Conservation (phyloP, 495 filamentous ascomycete genomes). For the Talaromyces borbonicus region DNA sequence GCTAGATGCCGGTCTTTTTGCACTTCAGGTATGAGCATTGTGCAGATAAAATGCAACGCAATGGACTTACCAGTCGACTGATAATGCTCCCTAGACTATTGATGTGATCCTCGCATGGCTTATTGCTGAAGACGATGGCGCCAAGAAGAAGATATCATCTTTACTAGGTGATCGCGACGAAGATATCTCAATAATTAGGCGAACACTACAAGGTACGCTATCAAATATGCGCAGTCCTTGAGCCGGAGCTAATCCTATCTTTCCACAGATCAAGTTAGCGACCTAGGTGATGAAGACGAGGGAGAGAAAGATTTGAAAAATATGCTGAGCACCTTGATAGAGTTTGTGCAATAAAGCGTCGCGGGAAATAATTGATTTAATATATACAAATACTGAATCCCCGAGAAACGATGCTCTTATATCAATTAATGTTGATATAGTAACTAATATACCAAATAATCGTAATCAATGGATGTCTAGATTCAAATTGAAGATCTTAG, state of each 20-base stretch:
- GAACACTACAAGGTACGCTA: slow-evolving; percentile 55
- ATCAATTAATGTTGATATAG: not conserved
- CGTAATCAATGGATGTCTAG: no score
- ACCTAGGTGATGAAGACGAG: slow-evolving; percentile 44
- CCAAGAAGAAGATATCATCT: slow-evolving; percentile 52
- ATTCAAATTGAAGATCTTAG: no score
- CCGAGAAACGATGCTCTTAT: no score
- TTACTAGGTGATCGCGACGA: slow-evolving; percentile 62
- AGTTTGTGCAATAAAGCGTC: slow-evolving; percentile 45
- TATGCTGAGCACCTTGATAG: slow-evolving; percentile 59
- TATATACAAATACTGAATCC: no score
- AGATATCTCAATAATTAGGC: slow-evolving; percentile 46
- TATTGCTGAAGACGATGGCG: slow-evolving; percentile 79
- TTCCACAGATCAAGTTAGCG: slow-evolving; percentile 48
- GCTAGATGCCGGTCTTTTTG: slow-evolving; percentile 80
- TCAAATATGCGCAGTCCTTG: no score
- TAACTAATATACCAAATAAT: not conserved
- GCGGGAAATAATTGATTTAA: no score
- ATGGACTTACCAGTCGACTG: slow-evolving; percentile 1
- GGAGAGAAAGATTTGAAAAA: slow-evolving; percentile 53
- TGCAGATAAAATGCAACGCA: not conserved
- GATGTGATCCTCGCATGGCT: slow-evolving; percentile 91
- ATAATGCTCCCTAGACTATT: slow-evolving; percentile 40
- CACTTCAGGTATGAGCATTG: slow-evolving; percentile 46
- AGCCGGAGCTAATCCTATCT: slow-evolving; percentile 4